phyloP scores from a whole-genome alignment of 371 early-diverging fungal genomes.

The Saksenaea vasiformis region DNA sequence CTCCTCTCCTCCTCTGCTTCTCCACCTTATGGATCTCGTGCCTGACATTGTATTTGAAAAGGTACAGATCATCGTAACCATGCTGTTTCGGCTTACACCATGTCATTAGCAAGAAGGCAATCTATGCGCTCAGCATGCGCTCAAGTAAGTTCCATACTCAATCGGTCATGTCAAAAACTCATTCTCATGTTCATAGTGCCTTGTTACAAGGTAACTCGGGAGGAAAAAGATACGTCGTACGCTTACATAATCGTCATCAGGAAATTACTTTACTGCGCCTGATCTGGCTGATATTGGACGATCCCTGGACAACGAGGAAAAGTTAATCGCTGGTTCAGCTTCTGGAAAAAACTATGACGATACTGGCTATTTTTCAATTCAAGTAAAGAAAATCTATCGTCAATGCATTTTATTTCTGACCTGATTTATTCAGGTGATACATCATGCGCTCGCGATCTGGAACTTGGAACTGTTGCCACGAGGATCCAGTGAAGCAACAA shows the following conservation, averaged over 20 bases:
- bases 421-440: slow-evolving; percentile 50
- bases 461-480: slow-evolving; percentile 63
- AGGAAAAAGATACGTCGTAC: not conserved
- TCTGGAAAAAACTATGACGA: slow-evolving; percentile 75
- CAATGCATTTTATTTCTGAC: not conserved
- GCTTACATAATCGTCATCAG: slow-evolving; percentile 10
- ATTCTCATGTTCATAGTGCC: slow-evolving; percentile 14
- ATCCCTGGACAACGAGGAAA: slow-evolving; percentile 54
- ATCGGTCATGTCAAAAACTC: not conserved
- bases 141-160: slow-evolving; percentile 44
- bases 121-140: slow-evolving; percentile 77
- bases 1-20: not conserved
- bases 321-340: slow-evolving; percentile 24
- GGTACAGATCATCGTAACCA: slow-evolving; percentile 21
- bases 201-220: slow-evolving; percentile 59
- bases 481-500: slow-evolving; percentile 46
- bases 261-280: slow-evolving; percentile 72
- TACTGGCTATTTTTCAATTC: slow-evolving; percentile 78
- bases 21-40: slow-evolving; percentile 54
- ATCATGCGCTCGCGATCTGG: slow-evolving; percentile 70
- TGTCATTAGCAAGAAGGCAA: slow-evolving; percentile 67
- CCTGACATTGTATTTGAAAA: slow-evolving; percentile 66
- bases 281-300: slow-evolving; percentile 70
- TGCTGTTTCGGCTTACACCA: not conserved
- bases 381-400: slow-evolving; percentile 32